Evolutionary conservation across 805 yeast genomes (phyloP).

Genomic region (Wickerhamiella dianesei): DNA sequence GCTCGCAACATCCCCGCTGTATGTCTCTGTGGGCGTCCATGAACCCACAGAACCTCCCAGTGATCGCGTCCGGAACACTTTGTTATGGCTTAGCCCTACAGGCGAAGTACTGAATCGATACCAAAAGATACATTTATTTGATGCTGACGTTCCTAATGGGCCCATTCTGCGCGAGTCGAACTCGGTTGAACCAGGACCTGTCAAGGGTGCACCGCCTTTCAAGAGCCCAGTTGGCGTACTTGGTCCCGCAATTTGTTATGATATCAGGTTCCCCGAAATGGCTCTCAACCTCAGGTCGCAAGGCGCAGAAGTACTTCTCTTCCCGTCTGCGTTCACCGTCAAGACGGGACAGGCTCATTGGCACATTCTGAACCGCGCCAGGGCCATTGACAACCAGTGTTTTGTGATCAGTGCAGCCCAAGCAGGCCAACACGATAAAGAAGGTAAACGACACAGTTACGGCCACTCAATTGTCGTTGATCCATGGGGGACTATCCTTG

Average conservation of each 20-base stretch:
- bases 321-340: slow-evolving; percentile 86
- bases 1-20: slow-evolving; percentile 28
- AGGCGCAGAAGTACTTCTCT: slow-evolving; percentile 70
- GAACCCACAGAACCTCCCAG: slow-evolving; percentile 42
- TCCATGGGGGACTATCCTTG: slow-evolving; percentile 78
- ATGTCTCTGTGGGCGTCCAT: slow-evolving; percentile 79
- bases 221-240: slow-evolving; percentile 56
- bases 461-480: slow-evolving; percentile 82
- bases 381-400: slow-evolving; percentile 82
- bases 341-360: slow-evolving; percentile 89
- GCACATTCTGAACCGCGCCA: slow-evolving; percentile 61
- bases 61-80: slow-evolving; percentile 51
- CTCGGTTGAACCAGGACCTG: slow-evolving; percentile 66
- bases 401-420: slow-evolving; percentile 86
- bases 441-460: slow-evolving; percentile 59
- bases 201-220: slow-evolving; percentile 38
- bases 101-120: slow-evolving; percentile 61
- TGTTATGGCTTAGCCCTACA: slow-evolving; percentile 50
- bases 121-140: slow-evolving; percentile 80
- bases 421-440: slow-evolving; percentile 57
- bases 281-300: slow-evolving; percentile 45
- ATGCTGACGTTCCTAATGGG: slow-evolving; percentile 68
- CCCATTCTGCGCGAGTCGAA: slow-evolving; percentile 66
- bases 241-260: slow-evolving; percentile 68
- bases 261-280: slow-evolving; percentile 68